Evolutionary conservation across 257 asterid species (phyloP).

Genomic region (Nyctanthes arbortristis): DNA sequence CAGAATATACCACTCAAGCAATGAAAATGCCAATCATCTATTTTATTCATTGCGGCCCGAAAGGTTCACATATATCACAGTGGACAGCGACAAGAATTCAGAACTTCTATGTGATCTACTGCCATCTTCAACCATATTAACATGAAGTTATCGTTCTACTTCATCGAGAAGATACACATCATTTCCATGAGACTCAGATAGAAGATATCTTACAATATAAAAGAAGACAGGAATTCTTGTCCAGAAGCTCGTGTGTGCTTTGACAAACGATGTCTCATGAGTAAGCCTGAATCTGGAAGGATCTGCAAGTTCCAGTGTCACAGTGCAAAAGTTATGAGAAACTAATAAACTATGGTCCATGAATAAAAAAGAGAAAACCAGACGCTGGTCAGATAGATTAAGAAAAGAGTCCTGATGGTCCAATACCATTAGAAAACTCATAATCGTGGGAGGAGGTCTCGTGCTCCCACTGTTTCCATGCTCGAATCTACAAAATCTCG

Average conservation of each 20-base stretch:
- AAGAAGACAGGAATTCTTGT: slow-evolving; percentile 78
- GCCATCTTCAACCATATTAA: too few relatives aligned
- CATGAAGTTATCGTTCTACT: too few relatives aligned
- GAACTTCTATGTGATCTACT: too few relatives aligned
- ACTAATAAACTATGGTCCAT: slow-evolving; percentile 1
- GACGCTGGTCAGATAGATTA: not conserved
- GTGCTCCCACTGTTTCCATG: slow-evolving; percentile 95
- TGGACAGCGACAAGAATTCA: too few relatives aligned
- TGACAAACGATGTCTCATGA: slow-evolving; percentile 94
- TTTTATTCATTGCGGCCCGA: too few relatives aligned
- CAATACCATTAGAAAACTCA: slow-evolving; percentile 79
- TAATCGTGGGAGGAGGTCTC: slow-evolving; percentile 74
- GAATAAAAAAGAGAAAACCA: not conserved
- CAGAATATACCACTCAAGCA: not conserved
- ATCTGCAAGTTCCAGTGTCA: slow-evolving; percentile 52
- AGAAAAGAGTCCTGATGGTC: slow-evolving; percentile 1
- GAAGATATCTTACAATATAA: slow-evolving; percentile 61
- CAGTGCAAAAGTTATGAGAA: slow-evolving; percentile 15
- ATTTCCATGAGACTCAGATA: not conserved
- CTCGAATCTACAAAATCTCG: slow-evolving; percentile 61
- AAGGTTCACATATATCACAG: too few relatives aligned
- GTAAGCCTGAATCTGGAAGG: slow-evolving; percentile 90
- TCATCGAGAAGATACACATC: not conserved
- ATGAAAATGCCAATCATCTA: not conserved
- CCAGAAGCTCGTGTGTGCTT: slow-evolving; percentile 94